A percentile compares a stretch with the other conserved stretches of the same genome.
Evolutionary conservation across 2,329 filamentous ascomycete genomes (phyloP).

Genomic region (Exophiala dermatitidis): DNA sequence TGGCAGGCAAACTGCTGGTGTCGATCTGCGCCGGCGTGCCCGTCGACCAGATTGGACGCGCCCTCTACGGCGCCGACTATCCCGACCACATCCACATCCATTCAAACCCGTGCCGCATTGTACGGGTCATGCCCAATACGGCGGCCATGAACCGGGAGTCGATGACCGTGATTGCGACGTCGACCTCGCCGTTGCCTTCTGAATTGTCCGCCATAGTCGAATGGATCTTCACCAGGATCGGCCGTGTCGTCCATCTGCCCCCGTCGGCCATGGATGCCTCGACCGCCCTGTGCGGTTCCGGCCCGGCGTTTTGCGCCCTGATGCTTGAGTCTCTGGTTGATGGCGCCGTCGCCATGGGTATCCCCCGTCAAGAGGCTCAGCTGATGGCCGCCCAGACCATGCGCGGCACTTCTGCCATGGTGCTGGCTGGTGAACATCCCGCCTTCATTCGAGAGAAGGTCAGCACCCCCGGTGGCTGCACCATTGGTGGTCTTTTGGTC

Average conservation of each 20-base stretch:
- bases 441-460: constrained; percentile 55
- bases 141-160: constrained; percentile 69
- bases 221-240: constrained; percentile 52
- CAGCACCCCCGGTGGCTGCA: constrained; percentile 56
- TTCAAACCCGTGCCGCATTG: constrained; percentile 45
- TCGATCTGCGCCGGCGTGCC: constrained; percentile 74
- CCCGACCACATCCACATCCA: constrained; percentile 44
- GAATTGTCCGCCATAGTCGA: constrained; percentile 41
- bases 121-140: constrained; percentile 80
- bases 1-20: constrained; percentile 73
- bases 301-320: constrained; percentile 55
- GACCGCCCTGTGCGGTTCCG: constrained; percentile 42
- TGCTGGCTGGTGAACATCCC: constrained; percentile 54
- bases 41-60: constrained; percentile 56
- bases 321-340: constrained; percentile 55
- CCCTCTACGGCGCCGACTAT: constrained; percentile 37
- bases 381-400: constrained; percentile 57
- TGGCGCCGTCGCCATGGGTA: constrained; percentile 56
- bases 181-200: constrained; percentile 41
- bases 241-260: constrained; percentile 28
- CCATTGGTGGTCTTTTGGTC: constrained; percentile 54
- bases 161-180: constrained; percentile 70
- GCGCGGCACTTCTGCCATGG: constrained; percentile 52
- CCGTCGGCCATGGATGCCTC: constrained; percentile 27
- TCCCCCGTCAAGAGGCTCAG: constrained; percentile 53